Percentiles rank a stretch among this genome's conserved stretches.
These are phyloP conservation scores for Tilletiopsis washingtonensis DNA, from an alignment of 1,284 basidiomycete genomes.

Conservation along the genomic window DNA sequence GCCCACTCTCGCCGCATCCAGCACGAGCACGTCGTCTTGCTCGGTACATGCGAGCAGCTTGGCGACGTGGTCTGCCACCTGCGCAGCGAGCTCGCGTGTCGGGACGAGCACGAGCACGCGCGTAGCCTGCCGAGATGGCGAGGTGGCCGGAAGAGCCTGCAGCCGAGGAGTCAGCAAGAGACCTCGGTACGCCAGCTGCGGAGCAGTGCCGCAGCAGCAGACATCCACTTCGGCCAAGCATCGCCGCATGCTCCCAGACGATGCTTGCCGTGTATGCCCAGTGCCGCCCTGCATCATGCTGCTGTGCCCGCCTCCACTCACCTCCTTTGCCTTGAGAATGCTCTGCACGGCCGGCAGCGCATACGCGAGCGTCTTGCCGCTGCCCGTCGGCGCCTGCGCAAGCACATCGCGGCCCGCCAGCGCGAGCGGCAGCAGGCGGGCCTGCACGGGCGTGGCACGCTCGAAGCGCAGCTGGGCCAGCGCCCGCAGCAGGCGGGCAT, in stretches of 20 bases:
- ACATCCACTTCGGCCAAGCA: too few relatives aligned
- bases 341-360: constrained; percentile 85
- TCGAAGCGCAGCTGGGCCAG: constrained; percentile 73
- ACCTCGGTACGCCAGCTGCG: constrained; percentile 22
- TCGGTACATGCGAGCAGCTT: constrained; percentile 66
- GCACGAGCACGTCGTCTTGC: constrained; percentile 58
- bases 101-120: constrained; percentile 83
- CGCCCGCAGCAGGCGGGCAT: constrained; percentile 60
- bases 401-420: constrained; percentile 87
- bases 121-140: constrained; percentile 57
- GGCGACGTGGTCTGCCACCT: constrained; percentile 68
- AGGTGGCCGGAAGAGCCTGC: constrained; percentile 35
- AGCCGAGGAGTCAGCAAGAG: too few relatives aligned
- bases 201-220: too few relatives aligned
- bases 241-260: too few relatives aligned
- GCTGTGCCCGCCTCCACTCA: too few relatives aligned
- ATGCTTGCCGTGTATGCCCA: too few relatives aligned
- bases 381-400: constrained; percentile 86
- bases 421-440: constrained; percentile 69
- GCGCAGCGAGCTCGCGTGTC: constrained; percentile 85
- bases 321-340: constrained; percentile 68
- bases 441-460: constrained; percentile 72
- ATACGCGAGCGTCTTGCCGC: constrained; percentile 95
- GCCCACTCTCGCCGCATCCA: constrained; percentile 63
- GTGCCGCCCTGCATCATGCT: too few relatives aligned